Percentiles rank a stretch among this genome's conserved stretches.
Evolutionary conservation across 345 rosid genomes (phyloP).

Genomic region (Eucalyptus regnans): DNA sequence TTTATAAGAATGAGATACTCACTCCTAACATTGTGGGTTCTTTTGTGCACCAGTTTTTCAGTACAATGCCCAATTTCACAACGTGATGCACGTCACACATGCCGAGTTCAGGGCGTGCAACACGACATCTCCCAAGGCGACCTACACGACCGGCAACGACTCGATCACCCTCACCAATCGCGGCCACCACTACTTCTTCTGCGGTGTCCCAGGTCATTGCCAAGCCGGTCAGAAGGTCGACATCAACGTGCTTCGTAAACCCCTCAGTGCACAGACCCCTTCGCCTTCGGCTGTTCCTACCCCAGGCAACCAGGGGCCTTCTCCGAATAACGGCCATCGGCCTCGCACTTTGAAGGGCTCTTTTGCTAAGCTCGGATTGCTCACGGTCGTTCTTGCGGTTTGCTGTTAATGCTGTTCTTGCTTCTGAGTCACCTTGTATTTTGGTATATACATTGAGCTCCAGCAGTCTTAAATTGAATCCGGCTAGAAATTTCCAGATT

Average conservation of each 20-base stretch:
- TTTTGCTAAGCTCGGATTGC: background rate
- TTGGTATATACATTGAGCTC: background rate
- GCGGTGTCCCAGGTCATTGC: conserved; percentile 93
- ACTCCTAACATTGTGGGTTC: background rate
- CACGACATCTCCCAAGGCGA: conserved; percentile 68
- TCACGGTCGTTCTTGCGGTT: conserved; percentile 1
- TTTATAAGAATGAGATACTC: background rate
- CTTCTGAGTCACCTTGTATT: background rate
- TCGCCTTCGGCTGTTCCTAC: conserved; percentile 9
- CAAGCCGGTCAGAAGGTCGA: conserved; percentile 86
- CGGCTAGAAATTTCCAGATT: background rate
- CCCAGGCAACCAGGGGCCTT: conserved; percentile 40
- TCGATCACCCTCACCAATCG: conserved; percentile 51
- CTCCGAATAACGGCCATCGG: conserved; percentile 12
- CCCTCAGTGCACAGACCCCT: conserved; percentile 16
- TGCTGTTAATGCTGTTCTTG: background rate
- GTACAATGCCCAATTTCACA: conserved; percentile 80
- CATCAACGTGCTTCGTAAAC: conserved; percentile 46
- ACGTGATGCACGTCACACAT: conserved; percentile 84
- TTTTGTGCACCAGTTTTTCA: conserved; percentile 38
- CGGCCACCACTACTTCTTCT: conserved; percentile 87
- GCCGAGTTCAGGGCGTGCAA: conserved; percentile 70
- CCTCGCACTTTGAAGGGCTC: background rate
- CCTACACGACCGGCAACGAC: conserved; percentile 83
- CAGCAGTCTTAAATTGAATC: background rate